Evolutionary conservation across 805 yeast species (phyloP).

Genomic region (Starmerella asiatica): DNA sequence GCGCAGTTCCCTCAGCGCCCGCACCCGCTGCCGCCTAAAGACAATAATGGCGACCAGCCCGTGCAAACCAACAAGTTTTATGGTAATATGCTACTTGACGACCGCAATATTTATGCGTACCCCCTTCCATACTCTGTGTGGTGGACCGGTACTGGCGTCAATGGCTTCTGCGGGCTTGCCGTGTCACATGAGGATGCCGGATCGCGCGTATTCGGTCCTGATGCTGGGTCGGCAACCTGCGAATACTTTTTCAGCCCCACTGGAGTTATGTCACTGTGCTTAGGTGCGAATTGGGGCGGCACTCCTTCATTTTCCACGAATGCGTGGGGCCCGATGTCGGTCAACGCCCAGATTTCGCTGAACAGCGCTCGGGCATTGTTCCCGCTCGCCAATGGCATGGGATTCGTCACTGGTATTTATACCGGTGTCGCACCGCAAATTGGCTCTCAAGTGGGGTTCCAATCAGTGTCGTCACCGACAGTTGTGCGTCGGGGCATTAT

Average conservation of each 20-base stretch:
- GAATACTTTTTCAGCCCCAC: conserved; percentile 45
- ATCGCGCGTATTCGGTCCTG: conserved; percentile 35
- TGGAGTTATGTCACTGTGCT: conserved; percentile 40
- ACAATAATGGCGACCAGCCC: conserved; percentile 35
- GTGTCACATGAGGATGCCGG: conserved; percentile 42
- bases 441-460: conserved; percentile 36
- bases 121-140: conserved; percentile 58
- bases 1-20: conserved; percentile 32
- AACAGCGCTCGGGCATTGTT: conserved; percentile 28
- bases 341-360: conserved; percentile 15
- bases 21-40: conserved; percentile 25
- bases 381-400: conserved; percentile 73
- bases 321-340: conserved; percentile 22
- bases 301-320: conserved; percentile 35
- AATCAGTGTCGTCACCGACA: conserved; percentile 28
- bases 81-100: conserved; percentile 47
- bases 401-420: conserved; percentile 57
- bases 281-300: conserved; percentile 40
- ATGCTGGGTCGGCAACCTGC: conserved; percentile 29
- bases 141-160: conserved; percentile 33
- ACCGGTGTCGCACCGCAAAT: conserved; percentile 37
- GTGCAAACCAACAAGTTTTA: conserved; percentile 67
- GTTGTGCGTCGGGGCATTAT: conserved; percentile 22
- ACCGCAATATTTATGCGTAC: conserved; percentile 43
- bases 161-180: conserved; percentile 43